Base-by-base conservation (phyloP, 495 filamentous ascomycete species). In the Penicillium soppii region DNA sequence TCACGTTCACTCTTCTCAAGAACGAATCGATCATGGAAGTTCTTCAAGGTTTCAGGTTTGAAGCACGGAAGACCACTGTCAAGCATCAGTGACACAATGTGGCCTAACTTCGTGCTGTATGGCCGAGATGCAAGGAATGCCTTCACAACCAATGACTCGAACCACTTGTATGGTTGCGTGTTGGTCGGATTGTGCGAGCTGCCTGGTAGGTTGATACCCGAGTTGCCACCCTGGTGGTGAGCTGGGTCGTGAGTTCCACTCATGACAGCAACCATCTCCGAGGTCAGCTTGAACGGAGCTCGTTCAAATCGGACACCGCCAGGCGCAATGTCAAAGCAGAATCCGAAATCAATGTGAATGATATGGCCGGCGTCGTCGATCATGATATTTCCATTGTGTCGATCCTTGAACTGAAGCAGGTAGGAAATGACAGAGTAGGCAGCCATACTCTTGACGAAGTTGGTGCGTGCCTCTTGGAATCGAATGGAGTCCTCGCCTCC, bases 351-450 rank as follows among this genome's bases (percentile, higher is more conserved):
- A 66, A 99, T 96, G 70, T 99, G 95, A 16, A 99, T 84, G 64
- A 99, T 96, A 70, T 97, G 94, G 5, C 95, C 95, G 2, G 86
- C 88, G 60, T 96, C 92, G 62, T 97, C 91, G 35, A 99, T 81
- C 95, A 99, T 97, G 74, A 99, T 97, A 71, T 99, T 99, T 35
- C 95, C 95, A 66, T 99, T 99, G 70, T 99, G 95, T 5, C 95
- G 84, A 68, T 99, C 95, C 69, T 99, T 99, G 83, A 99, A 96
- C 62, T 99, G 95, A 22, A 99, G 75, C 7, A 99, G 77, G 69
- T 95, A 97, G 0, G 90, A 94, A 44, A 97, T 97, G 50, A 97
- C 85, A n/a, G 90, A 96, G 69, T 99, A 97, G n/a, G 92, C 94
- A 2, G 95, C 95, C 95, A 99, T 97, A 72, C 90, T 96, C 78